Conservation (phyloP, 2,329 filamentous ascomycete genomes). For the Trichothecium sympodiale region DNA sequence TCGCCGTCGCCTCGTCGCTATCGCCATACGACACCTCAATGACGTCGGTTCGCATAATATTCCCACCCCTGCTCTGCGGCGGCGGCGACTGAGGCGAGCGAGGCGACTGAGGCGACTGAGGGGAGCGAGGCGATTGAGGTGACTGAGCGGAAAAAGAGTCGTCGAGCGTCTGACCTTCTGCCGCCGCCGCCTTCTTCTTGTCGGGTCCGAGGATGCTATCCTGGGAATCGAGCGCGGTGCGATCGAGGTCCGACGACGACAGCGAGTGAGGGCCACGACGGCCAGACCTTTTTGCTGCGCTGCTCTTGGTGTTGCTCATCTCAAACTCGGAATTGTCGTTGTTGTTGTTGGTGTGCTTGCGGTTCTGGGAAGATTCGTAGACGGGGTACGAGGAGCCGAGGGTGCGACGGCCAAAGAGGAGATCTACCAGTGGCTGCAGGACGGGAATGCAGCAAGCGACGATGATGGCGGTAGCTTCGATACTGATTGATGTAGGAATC, state of each 20-base stretch:
- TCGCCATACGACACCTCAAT: slow-evolving; percentile 5
- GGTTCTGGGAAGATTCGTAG: slow-evolving; percentile 4
- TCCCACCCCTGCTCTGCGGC: background rate
- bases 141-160: no score
- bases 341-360: background rate
- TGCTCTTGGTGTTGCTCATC: slow-evolving; percentile 1
- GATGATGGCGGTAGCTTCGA: slow-evolving; percentile 17
- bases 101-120: no score
- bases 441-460: slow-evolving; percentile 18
- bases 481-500: slow-evolving; percentile 8
- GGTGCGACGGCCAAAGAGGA: slow-evolving; percentile 2
- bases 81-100: background rate
- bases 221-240: slow-evolving; percentile 2
- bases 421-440: slow-evolving; percentile 13
- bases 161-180: background rate
- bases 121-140: no score
- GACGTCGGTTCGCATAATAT: slow-evolving; percentile 6
- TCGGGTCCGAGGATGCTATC: slow-evolving; percentile 3
- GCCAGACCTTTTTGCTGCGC: background rate
- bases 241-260: background rate
- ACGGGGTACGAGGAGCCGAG: slow-evolving; percentile 3
- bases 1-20: no score
- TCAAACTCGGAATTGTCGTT: background rate
- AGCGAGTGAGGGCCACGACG: background rate
- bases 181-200: background rate